These are phyloP conservation scores for Malbranchea zuffiana DNA, from an alignment of 2,329 filamentous ascomycete species.

Conservation along the genomic window DNA sequence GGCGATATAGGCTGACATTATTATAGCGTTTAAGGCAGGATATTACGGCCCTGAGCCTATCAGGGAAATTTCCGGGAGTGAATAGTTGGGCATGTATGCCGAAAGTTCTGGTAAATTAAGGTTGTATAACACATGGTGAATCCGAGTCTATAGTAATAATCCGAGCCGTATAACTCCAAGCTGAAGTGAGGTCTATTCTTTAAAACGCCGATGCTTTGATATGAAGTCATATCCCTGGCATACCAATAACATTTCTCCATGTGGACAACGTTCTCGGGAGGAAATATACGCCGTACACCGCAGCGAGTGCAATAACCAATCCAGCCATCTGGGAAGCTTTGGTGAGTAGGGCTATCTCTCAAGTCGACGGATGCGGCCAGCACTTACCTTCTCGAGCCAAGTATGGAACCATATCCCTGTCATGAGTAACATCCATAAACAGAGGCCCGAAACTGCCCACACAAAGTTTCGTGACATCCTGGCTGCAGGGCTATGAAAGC, in stretches of 20 bases:
- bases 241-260: conserved; percentile 38
- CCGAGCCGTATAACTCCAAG: conserved; percentile 2
- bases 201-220: conserved; percentile 5
- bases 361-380: conserved; percentile 17
- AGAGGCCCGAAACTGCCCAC: conserved; percentile 54
- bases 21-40: conserved; percentile 26
- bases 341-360: conserved; percentile 6
- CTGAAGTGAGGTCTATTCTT: neutral
- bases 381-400: conserved; percentile 80
- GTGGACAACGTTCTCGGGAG: conserved; percentile 36
- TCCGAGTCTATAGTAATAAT: neutral
- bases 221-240: conserved; percentile 27
- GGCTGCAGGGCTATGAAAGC: conserved; percentile 42
- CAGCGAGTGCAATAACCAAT: conserved; percentile 37
- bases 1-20: conserved; percentile 14
- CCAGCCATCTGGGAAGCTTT: conserved; percentile 37
- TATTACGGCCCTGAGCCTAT: conserved; percentile 29
- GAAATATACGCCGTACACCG: conserved; percentile 43
- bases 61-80: neutral
- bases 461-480: conserved; percentile 44
- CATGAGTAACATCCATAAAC: conserved; percentile 96
- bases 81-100: neutral
- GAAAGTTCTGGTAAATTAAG: neutral
- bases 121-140: neutral
- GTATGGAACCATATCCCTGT: conserved; percentile 98